These are phyloP conservation scores for Waltergamsia citrina DNA, from an alignment of 2,329 filamentous ascomycete species.

Conservation along the genomic window DNA sequence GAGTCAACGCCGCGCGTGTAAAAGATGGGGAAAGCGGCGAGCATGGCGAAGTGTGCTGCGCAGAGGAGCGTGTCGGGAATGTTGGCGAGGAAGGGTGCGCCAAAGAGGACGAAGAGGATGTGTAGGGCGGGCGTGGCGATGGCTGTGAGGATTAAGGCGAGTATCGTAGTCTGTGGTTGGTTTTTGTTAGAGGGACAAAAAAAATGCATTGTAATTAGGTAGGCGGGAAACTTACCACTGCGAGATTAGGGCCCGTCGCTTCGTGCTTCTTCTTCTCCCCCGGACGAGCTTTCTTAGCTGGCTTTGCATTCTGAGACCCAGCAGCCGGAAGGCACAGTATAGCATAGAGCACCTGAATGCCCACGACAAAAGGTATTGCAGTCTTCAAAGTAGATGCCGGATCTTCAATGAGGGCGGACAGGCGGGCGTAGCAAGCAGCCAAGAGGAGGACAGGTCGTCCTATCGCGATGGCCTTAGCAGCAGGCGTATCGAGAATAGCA, in stretches of 20 bases:
- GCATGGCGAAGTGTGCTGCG: conserved; percentile 70
- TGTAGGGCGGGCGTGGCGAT: conserved; percentile 58
- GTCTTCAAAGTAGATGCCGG: conserved; percentile 55
- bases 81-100: conserved; percentile 81
- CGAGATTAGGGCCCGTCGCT: conserved; percentile 25
- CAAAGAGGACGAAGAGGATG: conserved; percentile 71
- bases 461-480: conserved; percentile 46
- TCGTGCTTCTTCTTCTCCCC: conserved; percentile 45
- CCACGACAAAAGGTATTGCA: conserved; percentile 51
- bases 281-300: conserved; percentile 38
- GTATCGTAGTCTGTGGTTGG: conserved; percentile 30
- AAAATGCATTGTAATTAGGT: conserved; percentile 2
- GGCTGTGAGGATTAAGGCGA: conserved; percentile 50
- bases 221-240: conserved; percentile 30
- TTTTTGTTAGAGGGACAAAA: not conserved
- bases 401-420: conserved; percentile 58
- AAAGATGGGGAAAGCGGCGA: conserved; percentile 70
- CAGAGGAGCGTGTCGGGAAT: conserved; percentile 68
- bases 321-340: conserved; percentile 55
- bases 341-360: conserved; percentile 55
- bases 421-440: conserved; percentile 52
- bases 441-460: conserved; percentile 61
- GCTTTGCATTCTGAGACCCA: conserved; percentile 29
- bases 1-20: conserved; percentile 77
- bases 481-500: conserved; percentile 23